phyloP scores from a whole-genome alignment of 2,329 filamentous ascomycete species.

The Metarhizium humberi region DNA sequence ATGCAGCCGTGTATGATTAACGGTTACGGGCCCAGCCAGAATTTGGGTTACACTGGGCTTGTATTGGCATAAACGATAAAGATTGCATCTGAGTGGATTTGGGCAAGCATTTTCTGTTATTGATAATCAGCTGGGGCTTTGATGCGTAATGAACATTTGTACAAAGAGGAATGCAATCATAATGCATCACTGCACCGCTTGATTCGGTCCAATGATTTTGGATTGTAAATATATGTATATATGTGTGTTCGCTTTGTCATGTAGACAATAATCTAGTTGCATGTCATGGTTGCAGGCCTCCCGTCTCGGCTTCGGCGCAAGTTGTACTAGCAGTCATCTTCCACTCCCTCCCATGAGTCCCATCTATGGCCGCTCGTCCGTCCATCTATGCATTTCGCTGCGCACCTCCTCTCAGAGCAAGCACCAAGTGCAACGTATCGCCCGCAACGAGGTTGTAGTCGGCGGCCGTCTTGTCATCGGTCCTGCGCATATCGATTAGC shows the following conservation, averaged over 20 bases:
- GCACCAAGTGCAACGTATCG: conserved; percentile 87
- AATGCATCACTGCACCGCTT: not conserved
- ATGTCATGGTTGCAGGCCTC: not conserved
- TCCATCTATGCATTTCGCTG: not conserved
- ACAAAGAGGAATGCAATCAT: not conserved
- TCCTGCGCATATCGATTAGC: conserved; percentile 44
- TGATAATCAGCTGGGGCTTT: not conserved
- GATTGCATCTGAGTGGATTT: not conserved
- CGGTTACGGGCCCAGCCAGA: too few relatives aligned
- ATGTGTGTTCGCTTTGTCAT: not conserved
- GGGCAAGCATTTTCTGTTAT: not conserved
- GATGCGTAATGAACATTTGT: not conserved
- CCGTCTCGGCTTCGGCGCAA: not conserved
- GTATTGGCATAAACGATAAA: not conserved
- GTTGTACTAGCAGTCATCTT: too few relatives aligned
- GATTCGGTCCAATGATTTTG: not conserved
- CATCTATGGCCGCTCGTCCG: not conserved
- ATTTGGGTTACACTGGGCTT: too few relatives aligned
- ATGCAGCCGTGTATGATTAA: not conserved
- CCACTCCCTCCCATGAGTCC: too few relatives aligned
- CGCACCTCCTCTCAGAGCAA: conserved; percentile 73
- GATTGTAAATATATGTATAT: not conserved
- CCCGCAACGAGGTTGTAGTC: conserved; percentile 90
- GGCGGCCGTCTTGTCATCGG: conserved; percentile 84
- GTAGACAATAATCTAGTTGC: not conserved